A percentile compares a stretch with the other conserved stretches of the same genome.
Conservation (phyloP, 2,329 filamentous ascomycete genomes). For the Cylindrodendrum hubeiense region DNA sequence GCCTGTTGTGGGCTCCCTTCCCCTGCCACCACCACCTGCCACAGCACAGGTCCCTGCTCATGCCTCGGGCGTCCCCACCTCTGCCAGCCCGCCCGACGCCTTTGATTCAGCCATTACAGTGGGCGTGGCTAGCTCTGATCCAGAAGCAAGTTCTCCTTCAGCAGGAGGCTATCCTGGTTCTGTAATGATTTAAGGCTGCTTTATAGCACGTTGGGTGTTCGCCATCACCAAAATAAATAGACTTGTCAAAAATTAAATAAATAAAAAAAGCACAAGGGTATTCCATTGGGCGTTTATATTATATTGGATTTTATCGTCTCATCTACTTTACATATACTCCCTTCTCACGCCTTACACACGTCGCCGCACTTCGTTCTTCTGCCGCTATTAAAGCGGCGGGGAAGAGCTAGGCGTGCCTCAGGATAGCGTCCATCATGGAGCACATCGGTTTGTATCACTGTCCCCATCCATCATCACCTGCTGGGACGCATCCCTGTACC, state of each 20-base stretch:
- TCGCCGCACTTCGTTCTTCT: not conserved
- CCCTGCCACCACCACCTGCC: constrained; percentile 17
- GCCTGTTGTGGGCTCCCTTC: constrained; percentile 11
- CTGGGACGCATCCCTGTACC: constrained; percentile 31
- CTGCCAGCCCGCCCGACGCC: constrained; percentile 1
- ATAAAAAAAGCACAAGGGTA: no score
- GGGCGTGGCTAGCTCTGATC: no score
- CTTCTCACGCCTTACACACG: not conserved
- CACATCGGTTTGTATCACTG: not conserved
- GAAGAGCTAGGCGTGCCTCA: not conserved
- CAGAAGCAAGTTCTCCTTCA: no score
- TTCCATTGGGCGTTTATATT: no score
- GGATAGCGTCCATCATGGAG: not conserved
- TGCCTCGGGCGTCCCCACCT: constrained; percentile 8
- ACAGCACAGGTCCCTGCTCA: constrained; percentile 15
- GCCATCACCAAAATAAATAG: no score
- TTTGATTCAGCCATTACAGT: constrained; percentile 11
- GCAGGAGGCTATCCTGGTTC: no score
- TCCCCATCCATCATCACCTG: constrained; percentile 34
- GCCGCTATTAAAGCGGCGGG: not conserved
- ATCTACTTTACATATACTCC: not conserved
- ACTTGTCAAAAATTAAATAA: no score
- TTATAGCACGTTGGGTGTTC: no score
- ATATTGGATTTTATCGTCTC: not conserved
- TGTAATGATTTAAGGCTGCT: no score